Evolutionary conservation across 495 filamentous ascomycete genomes (phyloP), one percentile per base, ranked within the genome.

Genomic region (Hypoxylon lienhwacheense): DNA sequence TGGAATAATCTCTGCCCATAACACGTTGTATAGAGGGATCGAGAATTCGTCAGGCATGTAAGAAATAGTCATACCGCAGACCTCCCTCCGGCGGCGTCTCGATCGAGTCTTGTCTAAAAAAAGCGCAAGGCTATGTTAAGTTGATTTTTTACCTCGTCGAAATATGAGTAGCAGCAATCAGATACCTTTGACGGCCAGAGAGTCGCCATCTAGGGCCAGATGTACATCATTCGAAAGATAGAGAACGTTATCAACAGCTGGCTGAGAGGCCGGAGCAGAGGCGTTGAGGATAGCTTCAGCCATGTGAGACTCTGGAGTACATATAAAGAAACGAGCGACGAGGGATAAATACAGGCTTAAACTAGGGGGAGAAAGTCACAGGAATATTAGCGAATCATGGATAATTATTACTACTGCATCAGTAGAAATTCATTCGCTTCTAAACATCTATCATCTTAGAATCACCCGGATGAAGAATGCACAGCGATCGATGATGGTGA

Each of bases 21-120:
- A 84, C 31, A 98, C 71, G 66, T 96, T 87, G 71, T 87, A 90
- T 46, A 91, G 84, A 0, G 87, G 84, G 10, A 97, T 87, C 32
- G 57, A 53, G 15, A 57, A 39, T 46, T 58, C 55, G 37, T 36
- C 7, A 25, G 62, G 20, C 1, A 22, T 20, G 15, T 28, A 31
- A 4, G 47, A 36, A 71, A 75, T 33, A 34, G 56, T 14, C 39
- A 66, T 12, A 26, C 63, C 65, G 42, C 63, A 66, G 20, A 60
- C 17, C 35, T 49, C 59, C 15, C 26, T 40, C 19, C 55, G 63
- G 22, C 48, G 51, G 7, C 17, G 50, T 21, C 24, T 55, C n/a
- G 59, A 47, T 19, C 25, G 47, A 14, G 31, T 41, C 14, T 47
- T 61, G 28, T 67, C 63, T 67, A n/a, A 46, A 10, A 32, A 28